Conservation (phyloP, 2,329 filamentous ascomycete species). For the Colletotrichum destructivum region DNA sequence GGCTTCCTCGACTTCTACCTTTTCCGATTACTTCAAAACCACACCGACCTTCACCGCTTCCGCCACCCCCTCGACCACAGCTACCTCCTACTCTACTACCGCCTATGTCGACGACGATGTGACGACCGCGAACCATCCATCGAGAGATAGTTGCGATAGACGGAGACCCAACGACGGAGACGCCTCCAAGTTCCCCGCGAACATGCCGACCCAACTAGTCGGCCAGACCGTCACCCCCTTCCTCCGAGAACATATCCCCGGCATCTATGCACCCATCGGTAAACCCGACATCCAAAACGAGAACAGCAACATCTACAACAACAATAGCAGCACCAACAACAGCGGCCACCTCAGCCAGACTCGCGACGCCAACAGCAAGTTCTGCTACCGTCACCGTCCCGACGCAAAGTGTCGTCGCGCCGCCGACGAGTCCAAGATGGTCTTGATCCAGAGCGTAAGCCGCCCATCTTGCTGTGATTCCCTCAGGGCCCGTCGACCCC, state of each 20-base stretch:
- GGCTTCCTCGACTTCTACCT: constrained; percentile 17
- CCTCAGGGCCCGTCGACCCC: constrained; percentile 13
- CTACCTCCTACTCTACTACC: constrained; percentile 8
- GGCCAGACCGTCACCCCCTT: constrained; percentile 89
- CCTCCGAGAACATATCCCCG: constrained; percentile 90
- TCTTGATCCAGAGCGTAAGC: constrained; percentile 87
- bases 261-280: constrained; percentile 86
- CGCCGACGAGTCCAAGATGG: constrained; percentile 96
- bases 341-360: constrained; percentile 26
- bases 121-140: constrained; percentile 40
- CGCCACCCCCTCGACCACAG: not conserved
- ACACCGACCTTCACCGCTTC: constrained; percentile 36
- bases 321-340: too few relatives aligned
- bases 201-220: constrained; percentile 77
- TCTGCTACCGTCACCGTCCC: constrained; percentile 94
- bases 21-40: constrained; percentile 36
- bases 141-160: constrained; percentile 65
- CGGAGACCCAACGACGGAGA: constrained; percentile 65
- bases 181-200: constrained; percentile 62
- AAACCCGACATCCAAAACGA: constrained; percentile 65
- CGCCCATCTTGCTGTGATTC: constrained; percentile 49
- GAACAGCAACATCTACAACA: constrained; percentile 45
- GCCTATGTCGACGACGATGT: constrained; percentile 34
- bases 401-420: constrained; percentile 94
- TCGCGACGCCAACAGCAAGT: constrained; percentile 82